Percentiles rank a stretch among this genome's conserved stretches.
Evolutionary conservation across 495 filamentous ascomycete species (phyloP).

Genomic region (Aspergillus indologenus): DNA sequence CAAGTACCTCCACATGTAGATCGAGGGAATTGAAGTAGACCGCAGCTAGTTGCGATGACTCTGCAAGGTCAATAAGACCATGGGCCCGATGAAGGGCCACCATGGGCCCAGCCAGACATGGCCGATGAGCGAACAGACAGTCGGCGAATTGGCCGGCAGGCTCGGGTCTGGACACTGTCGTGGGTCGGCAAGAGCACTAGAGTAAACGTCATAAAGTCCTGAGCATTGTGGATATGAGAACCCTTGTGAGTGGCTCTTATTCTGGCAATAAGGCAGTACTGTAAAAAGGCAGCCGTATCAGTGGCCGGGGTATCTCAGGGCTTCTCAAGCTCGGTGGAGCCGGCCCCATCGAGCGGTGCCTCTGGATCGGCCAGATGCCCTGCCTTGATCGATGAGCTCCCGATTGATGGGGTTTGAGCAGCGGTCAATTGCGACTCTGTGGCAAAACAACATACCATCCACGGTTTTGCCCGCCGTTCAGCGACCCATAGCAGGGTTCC

Average conservation of each 20-base stretch:
- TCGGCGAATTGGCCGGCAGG: conserved; percentile 14
- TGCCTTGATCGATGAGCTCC: conserved; percentile 13
- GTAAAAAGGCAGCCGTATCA: conserved; percentile 7
- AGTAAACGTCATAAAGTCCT: conserved; percentile 20
- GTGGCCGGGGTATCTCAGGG: conserved; percentile 14
- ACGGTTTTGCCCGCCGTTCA: conserved; percentile 7
- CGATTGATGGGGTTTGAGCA: conserved; percentile 11
- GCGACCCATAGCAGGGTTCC: not conserved
- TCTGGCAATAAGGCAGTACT: conserved; percentile 4
- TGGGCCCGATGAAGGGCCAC: conserved; percentile 9
- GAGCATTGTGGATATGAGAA: conserved; percentile 14
- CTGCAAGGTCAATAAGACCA: conserved; percentile 11
- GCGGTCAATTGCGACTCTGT: conserved; percentile 12
- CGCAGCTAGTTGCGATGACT: conserved; percentile 12
- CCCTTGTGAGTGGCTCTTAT: conserved; percentile 5
- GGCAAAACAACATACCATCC: conserved; percentile 9
- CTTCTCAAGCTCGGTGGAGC: conserved; percentile 19
- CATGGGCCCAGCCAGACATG: conserved; percentile 9
- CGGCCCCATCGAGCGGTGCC: conserved; percentile 13
- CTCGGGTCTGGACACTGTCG: conserved; percentile 16
- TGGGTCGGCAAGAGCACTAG: conserved; percentile 6
- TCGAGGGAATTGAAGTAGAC: conserved; percentile 18
- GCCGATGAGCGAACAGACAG: conserved; percentile 10
- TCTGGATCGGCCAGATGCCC: conserved; percentile 16
- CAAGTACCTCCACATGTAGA: conserved; percentile 10